Conservation (phyloP, 2,329 filamentous ascomycete species). For the Aspergillus sp. region DNA sequence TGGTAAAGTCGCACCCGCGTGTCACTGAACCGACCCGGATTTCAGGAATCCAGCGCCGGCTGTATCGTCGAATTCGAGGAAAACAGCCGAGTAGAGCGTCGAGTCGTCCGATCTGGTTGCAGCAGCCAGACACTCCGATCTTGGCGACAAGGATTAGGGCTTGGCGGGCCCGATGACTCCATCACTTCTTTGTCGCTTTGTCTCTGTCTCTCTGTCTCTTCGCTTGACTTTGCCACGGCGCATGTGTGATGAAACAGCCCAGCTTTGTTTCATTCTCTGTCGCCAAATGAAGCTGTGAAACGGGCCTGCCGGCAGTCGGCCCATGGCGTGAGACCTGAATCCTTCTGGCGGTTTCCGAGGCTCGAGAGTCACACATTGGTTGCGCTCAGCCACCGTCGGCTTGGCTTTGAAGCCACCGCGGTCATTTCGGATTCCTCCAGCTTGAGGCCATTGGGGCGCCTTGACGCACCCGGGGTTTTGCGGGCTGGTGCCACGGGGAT, state of each 20-base stretch:
- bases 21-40: too few relatives aligned
- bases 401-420: slow-evolving; percentile 1
- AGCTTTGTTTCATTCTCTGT: not conserved
- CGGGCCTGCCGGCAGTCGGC: not conserved
- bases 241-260: not conserved
- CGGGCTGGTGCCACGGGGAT: not conserved
- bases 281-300: not conserved
- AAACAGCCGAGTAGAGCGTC: too few relatives aligned
- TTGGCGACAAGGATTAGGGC: too few relatives aligned
- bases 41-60: too few relatives aligned
- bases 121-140: too few relatives aligned
- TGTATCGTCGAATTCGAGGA: too few relatives aligned
- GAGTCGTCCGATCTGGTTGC: too few relatives aligned
- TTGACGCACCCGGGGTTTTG: not conserved
- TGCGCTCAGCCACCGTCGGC: not conserved
- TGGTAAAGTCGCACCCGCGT: too few relatives aligned
- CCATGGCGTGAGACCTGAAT: not conserved
- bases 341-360: not conserved
- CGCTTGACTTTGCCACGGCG: not conserved
- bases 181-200: too few relatives aligned
- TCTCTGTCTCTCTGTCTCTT: too few relatives aligned
- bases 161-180: too few relatives aligned
- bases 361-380: not conserved
- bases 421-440: not conserved
- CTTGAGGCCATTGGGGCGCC: not conserved